Evolutionary conservation across 352 stramenopile genomes (phyloP), one percentile per base, ranked within the genome.

Genomic region (Blastocystis sp.): DNA sequence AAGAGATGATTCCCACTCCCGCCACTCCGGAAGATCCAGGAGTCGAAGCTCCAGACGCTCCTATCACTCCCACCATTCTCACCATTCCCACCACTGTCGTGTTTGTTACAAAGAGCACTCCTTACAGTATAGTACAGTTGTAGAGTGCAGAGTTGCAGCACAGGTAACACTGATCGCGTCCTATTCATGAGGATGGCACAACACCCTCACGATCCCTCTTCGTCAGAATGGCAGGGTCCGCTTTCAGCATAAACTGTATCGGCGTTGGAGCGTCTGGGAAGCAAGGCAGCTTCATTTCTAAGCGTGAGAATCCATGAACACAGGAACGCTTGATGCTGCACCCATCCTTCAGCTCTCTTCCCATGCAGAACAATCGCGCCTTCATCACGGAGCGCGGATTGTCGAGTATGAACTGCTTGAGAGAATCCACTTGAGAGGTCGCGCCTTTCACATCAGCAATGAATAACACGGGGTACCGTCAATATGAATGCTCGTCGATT

Each of bases 71-170:
- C 63, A 24, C 10, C 10, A 29, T n/a, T 74, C 31, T n/a, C 35
- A 55, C 16, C 45, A 16, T 55, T 55, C 45, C 16, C 45, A 16
- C 45, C 16, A 55, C 16, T 55, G 45, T 55, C 16, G 45, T 51
- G 13, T 74, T 74, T 74, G 37, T 78, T 78, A 19, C 26, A 65
- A 81, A 59, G 24, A 81, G 45, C 26, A 13, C 26, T 29, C 19
- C 24, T 41, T 65, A 81, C 12, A 33, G 24, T 50, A 81, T 81
- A 21, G 50, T 63, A 81, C 71, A 81, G 37, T 81, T 81, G 50
- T 51, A 81, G 26, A 81, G 24, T 31, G 71, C 50, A 9, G 29
- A 50, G 24, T 62, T 81, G n/a, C 65, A 67, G 37, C 71, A 81
- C 1, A 81, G 19, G 35, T 81, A 81, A 33, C 71, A 81, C 16